Conservation (phyloP, 1,139 yeast genomes). For the Yamadazyma atlantica region DNA sequence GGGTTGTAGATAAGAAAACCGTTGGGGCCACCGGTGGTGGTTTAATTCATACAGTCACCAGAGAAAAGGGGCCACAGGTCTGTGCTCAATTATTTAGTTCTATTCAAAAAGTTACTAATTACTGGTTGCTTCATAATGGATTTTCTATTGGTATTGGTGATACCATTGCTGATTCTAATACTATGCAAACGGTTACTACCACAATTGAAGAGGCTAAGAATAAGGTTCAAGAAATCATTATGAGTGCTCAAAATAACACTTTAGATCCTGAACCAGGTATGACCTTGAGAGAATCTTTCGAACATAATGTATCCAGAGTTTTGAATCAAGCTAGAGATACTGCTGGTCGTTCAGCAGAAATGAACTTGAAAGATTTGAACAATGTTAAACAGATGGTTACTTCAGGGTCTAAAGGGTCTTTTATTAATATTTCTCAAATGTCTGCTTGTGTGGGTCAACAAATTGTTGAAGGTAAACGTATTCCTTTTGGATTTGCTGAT, state of each 20-base stretch:
- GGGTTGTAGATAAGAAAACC: constrained; percentile 96
- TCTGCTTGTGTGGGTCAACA: constrained; percentile 99
- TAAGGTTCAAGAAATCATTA: constrained; percentile 89
- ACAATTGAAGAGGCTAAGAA: constrained; percentile 91
- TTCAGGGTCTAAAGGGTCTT: constrained; percentile 99
- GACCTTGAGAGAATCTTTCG: constrained; percentile 98
- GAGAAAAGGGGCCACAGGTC: constrained; percentile 91
- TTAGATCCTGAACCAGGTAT: constrained; percentile 98
- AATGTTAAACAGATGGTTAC: constrained; percentile 99
- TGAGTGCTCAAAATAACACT: constrained; percentile 85
- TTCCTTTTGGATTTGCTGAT: constrained; percentile 95
- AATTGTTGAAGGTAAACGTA: constrained; percentile 99
- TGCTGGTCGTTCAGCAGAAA: constrained; percentile 98
- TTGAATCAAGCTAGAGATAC: constrained; percentile 98
- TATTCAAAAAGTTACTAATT: constrained; percentile 92
- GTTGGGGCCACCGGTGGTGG: constrained; percentile 99
- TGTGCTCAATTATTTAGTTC: constrained; percentile 92
- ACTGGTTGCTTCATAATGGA: constrained; percentile 94
- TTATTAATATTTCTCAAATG: constrained; percentile 98
- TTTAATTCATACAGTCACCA: constrained; percentile 91
- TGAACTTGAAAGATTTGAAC: constrained; percentile 88
- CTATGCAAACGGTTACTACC: constrained; percentile 90
- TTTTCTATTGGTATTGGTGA: constrained; percentile 99
- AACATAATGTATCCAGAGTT: constrained; percentile 93
- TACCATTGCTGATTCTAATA: constrained; percentile 95